phyloP scores from a whole-genome alignment of 2,329 filamentous ascomycete genomes.

The Colletotrichum echinochloae region DNA sequence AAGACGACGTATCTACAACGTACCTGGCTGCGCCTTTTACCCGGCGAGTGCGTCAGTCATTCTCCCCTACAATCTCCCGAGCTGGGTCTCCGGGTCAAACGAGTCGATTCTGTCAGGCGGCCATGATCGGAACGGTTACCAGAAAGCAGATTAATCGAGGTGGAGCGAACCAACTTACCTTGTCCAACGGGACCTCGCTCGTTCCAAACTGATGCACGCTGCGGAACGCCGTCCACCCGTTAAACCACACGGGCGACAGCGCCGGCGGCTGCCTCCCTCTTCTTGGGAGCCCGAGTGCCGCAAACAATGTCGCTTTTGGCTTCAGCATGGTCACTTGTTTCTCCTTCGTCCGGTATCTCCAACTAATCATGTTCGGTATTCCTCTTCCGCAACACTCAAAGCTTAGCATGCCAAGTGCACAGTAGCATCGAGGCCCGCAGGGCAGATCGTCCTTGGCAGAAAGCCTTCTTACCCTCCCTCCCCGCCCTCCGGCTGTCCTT shows the following conservation, averaged over 20 bases:
- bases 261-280: conserved; percentile 7
- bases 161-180: background rate
- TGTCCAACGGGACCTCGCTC: background rate
- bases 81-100: background rate
- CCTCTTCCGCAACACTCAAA: conserved; percentile 31
- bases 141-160: background rate
- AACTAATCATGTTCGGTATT: conserved; percentile 25
- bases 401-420: conserved; percentile 29
- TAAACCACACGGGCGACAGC: background rate
- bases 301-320: conserved; percentile 36
- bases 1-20: no score
- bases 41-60: conserved; percentile 26
- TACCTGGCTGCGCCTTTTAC: conserved; percentile 19
- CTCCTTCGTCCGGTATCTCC: conserved; percentile 30
- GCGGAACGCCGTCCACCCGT: conserved; percentile 4
- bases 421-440: conserved; percentile 15
- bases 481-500: no score
- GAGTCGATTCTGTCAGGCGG: conserved; percentile 8
- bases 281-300: conserved; percentile 17
- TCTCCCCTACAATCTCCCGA: background rate
- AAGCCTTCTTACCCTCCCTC: no score
- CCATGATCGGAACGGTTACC: background rate
- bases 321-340: conserved; percentile 32
- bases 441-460: conserved; percentile 33
- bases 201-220: background rate